Percentiles rank a stretch among this genome's conserved stretches.
These are phyloP conservation scores for Phytophthora pseudosyringae DNA, from an alignment of 352 stramenopile genomes.

Conservation along the genomic window DNA sequence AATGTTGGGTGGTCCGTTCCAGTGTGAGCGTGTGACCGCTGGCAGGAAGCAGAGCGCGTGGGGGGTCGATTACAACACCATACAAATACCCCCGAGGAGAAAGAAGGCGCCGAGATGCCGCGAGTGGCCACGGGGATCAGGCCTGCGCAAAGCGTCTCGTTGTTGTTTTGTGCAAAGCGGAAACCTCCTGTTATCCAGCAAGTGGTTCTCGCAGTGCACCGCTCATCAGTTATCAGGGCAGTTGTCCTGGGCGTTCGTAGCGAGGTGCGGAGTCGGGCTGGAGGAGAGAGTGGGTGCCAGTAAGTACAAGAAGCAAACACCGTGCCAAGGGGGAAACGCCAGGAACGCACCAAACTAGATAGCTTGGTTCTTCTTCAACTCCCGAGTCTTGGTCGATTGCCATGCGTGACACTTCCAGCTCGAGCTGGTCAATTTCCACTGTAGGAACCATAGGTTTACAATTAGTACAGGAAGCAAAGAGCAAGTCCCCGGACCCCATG, in stretches of 20 bases:
- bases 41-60: conserved; percentile 26
- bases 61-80: conserved; percentile 44
- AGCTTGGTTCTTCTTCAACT: conserved; percentile 40
- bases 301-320: conserved; percentile 8
- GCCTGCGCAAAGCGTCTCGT: conserved; percentile 14
- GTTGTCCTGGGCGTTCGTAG: conserved; percentile 31
- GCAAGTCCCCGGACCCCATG: too few species aligned
- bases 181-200: conserved; percentile 13
- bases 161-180: conserved; percentile 31
- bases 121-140: conserved; percentile 3
- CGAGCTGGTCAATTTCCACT: conserved; percentile 45
- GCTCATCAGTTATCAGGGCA: conserved; percentile 28
- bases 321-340: not conserved
- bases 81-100: conserved; percentile 40
- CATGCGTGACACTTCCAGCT: conserved; percentile 40
- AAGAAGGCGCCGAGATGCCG: conserved; percentile 8
- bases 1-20: conserved; percentile 4
- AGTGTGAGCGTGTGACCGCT: conserved; percentile 15
- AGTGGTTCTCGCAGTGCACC: conserved; percentile 12
- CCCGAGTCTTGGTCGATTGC: conserved; percentile 40
- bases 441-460: conserved; percentile 1
- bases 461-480: too few species aligned
- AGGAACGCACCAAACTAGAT: conserved; percentile 42
- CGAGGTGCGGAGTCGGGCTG: conserved; percentile 42
- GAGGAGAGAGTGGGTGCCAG: conserved; percentile 7